Evolutionary conservation across 2,329 filamentous ascomycete species (phyloP).

Genomic region (Magnaporthiopsis incrustans): DNA sequence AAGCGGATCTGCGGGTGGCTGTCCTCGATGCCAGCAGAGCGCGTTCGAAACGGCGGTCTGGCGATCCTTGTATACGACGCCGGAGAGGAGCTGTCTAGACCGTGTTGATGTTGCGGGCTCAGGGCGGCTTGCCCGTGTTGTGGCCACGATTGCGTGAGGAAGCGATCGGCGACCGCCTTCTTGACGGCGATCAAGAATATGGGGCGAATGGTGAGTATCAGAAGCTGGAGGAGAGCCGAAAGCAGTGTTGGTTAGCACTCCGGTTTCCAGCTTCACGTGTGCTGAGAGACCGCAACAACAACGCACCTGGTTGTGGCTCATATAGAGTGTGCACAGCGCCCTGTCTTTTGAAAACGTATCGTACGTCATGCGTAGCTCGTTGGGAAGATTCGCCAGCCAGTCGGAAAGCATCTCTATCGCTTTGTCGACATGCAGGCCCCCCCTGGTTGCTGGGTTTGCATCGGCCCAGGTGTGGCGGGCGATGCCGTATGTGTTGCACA

Average conservation of each 20-base stretch:
- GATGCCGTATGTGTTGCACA: constrained; percentile 37
- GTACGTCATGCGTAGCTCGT: constrained; percentile 27
- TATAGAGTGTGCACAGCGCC: constrained; percentile 36
- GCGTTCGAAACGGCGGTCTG: not conserved
- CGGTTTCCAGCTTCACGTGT: constrained; percentile 4
- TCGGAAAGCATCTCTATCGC: constrained; percentile 32
- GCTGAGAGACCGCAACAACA: not conserved
- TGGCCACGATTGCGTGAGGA: constrained; percentile 18
- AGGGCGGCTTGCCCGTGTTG: not conserved
- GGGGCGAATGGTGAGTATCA: constrained; percentile 40
- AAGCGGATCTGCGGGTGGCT: constrained; percentile 20
- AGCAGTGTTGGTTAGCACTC: not conserved
- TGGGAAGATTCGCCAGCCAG: constrained; percentile 32
- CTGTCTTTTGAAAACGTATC: constrained; percentile 30
- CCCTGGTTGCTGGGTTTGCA: constrained; percentile 15
- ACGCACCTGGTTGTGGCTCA: constrained; percentile 34
- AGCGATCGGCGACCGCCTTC: constrained; percentile 34
- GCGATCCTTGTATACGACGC: not conserved
- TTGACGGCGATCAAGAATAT: constrained; percentile 39
- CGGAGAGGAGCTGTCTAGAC: not conserved
- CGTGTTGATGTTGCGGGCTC: not conserved
- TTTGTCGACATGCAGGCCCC: constrained; percentile 27
- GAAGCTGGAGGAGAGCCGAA: constrained; percentile 26
- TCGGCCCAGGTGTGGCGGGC: constrained; percentile 18
- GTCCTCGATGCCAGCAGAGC: constrained; percentile 13